phyloP scores from a whole-genome alignment of 495 filamentous ascomycete species.

The Aspergillus egyptiacus region DNA sequence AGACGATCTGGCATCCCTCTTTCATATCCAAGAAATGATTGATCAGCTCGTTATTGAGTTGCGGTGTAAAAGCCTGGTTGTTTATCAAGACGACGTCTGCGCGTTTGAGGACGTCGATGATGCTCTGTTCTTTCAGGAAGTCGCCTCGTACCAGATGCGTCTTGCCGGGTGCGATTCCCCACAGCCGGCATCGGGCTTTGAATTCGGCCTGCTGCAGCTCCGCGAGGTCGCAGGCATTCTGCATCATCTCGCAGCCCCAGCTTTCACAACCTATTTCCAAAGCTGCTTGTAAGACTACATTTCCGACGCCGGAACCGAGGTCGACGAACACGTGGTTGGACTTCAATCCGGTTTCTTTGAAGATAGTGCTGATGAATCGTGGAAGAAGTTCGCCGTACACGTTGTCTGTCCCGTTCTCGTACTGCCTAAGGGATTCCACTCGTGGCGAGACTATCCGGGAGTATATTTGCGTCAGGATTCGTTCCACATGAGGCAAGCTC shows the following conservation, averaged over 20 bases:
- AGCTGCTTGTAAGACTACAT: conserved; percentile 90
- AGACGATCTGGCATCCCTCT: conserved; percentile 81
- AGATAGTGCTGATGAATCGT: conserved; percentile 71
- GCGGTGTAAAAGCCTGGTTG: conserved; percentile 88
- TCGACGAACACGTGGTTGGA: conserved; percentile 85
- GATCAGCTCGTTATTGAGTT: conserved; percentile 78
- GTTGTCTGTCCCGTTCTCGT: conserved; percentile 81
- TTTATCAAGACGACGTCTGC: conserved; percentile 95
- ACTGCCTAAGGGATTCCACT: conserved; percentile 72
- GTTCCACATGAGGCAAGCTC: conserved; percentile 62
- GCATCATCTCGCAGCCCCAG: conserved; percentile 96
- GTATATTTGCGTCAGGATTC: conserved; percentile 84
- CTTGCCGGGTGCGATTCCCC: conserved; percentile 75
- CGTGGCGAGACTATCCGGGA: conserved; percentile 85
- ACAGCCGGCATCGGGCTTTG: conserved; percentile 71
- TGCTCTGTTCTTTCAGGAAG: conserved; percentile 68
- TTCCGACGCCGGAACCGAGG: conserved; percentile 90
- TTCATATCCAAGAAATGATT: conserved; percentile 93
- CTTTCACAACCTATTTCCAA: conserved; percentile 89
- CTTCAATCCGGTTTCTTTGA: conserved; percentile 70
- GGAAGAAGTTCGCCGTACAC: conserved; percentile 92
- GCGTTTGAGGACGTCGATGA: conserved; percentile 64
- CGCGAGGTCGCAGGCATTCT: conserved; percentile 76
- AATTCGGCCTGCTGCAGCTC: conserved; percentile 86
- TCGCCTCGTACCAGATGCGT: conserved; percentile 80